Evolutionary conservation across 768 basidiomycete species (phyloP).

Genomic region (Guyanaporus albipodus): DNA sequence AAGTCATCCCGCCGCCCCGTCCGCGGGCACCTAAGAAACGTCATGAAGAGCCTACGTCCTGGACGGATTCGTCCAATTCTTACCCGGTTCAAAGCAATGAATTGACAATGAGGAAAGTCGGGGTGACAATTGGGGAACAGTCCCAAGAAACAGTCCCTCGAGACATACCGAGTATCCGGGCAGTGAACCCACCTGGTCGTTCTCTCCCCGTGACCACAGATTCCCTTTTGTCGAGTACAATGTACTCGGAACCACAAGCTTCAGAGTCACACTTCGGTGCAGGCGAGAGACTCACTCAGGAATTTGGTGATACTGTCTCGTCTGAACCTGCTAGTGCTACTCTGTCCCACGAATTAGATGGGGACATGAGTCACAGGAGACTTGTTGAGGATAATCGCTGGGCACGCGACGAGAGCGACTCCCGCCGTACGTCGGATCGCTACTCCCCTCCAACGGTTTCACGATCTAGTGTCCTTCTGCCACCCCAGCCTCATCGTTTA

Average conservation of each 20-base stretch:
- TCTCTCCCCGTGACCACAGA: slow-evolving; percentile 2
- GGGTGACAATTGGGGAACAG: background rate
- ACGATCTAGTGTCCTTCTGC: slow-evolving; percentile 2
- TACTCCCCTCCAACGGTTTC: slow-evolving; percentile 9
- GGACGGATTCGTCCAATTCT: background rate
- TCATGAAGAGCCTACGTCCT: background rate
- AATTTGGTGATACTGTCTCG: slow-evolving; percentile 1
- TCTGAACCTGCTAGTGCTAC: slow-evolving; percentile 8
- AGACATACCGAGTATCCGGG: slow-evolving; percentile 4
- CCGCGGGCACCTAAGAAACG: slow-evolving; percentile 14
- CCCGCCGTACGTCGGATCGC: slow-evolving; percentile 5
- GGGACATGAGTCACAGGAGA: slow-evolving; percentile 6
- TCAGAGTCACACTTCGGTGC: background rate
- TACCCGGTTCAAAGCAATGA: background rate
- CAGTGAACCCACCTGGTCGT: slow-evolving; percentile 8
- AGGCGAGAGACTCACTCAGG: background rate
- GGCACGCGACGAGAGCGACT: slow-evolving; percentile 1
- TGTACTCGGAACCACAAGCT: slow-evolving; percentile 8
- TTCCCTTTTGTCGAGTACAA: slow-evolving; percentile 8
- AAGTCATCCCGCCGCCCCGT: slow-evolving; percentile 26
- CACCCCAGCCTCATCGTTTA: slow-evolving; percentile 1
- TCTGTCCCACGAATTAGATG: slow-evolving; percentile 1
- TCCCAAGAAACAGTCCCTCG: background rate
- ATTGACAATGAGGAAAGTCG: background rate
- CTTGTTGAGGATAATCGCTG: slow-evolving; percentile 8